Percentiles rank a stretch among this genome's conserved stretches.
Conservation (phyloP, 495 filamentous ascomycete species). For the Penicillium parvum region DNA sequence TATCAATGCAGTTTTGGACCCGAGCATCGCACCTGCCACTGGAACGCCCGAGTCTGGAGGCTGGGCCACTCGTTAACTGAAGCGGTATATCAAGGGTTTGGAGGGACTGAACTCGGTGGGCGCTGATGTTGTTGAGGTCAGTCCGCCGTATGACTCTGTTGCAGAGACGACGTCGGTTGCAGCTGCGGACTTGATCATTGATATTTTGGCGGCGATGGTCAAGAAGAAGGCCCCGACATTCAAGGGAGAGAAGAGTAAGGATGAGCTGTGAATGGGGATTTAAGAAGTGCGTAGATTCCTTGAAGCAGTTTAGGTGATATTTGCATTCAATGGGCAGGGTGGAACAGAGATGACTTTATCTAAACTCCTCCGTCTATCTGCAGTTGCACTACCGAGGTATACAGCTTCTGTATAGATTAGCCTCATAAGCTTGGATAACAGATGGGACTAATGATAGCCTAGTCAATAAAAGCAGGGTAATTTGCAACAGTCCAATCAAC, state of each 20-base stretch:
- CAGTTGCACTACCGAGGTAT: no score
- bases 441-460: no score
- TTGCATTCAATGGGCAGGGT: background rate
- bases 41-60: slow-evolving; percentile 30
- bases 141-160: slow-evolving; percentile 44
- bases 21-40: slow-evolving; percentile 24
- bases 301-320: background rate
- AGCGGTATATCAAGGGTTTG: slow-evolving; percentile 21
- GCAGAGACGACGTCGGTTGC: slow-evolving; percentile 47
- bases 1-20: slow-evolving; percentile 17
- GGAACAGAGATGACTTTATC: background rate
- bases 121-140: slow-evolving; percentile 42
- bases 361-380: no score
- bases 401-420: no score
- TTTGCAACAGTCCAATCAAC: no score
- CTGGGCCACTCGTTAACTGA: slow-evolving; percentile 31
- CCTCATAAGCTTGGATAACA: no score
- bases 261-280: background rate
- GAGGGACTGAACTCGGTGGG: slow-evolving; percentile 26
- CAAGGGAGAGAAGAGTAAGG: background rate
- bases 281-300: background rate
- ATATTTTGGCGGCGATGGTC: slow-evolving; percentile 24
- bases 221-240: slow-evolving; percentile 14
- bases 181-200: slow-evolving; percentile 37
- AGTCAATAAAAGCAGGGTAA: no score